Base-by-base conservation (phyloP, 2,329 filamentous ascomycete genomes). In the Rutstroemia sp. region DNA sequence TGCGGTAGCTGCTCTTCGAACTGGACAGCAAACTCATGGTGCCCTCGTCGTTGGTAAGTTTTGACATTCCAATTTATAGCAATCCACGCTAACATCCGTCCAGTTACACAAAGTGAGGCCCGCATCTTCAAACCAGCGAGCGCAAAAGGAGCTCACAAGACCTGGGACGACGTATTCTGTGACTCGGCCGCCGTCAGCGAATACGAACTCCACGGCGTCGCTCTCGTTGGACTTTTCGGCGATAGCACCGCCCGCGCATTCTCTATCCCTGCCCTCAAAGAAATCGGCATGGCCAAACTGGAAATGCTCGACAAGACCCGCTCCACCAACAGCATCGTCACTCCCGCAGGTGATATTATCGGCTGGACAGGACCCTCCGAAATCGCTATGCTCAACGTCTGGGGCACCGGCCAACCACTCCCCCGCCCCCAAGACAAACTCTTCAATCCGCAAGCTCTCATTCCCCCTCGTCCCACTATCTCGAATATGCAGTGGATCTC, bases 401-500 rank as follows among this genome's bases (percentile, higher is more conserved):
- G 91, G 84, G 92, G 92, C 14, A 81, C 82, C 1, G 89, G 88
- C 4, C 76, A 84, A 59, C 72, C 76, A 27, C 73, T 89, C 59
- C 82, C 79, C 58, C 83, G 78, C 52, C 77, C 75, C 0, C 73
- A 82, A n/a, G 92, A 96, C 68, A 82, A 77, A 7, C 77, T 99
- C 3, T 82, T 89, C 71, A 96, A 97, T 68, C 84, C 88, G 0
- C 78, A 88, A 57, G 80, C 89, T 0, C 68, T 80, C 16, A 79
- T 88, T 21, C 92, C 92, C 2, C 79, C 89, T 12, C 83, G 94
- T 2, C 94, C 94, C 1, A 96, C 91, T 0, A 99, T 99, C 58
- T 95, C 89, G 19, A 96, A 95, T 66, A 73, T 99, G 39, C 91
- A 97, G 72, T 99, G 94, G 94, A 90, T 99, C 52, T 88, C 91